Percentiles rank a stretch among this genome's conserved stretches.
phyloP scores from a whole-genome alignment of 2,329 filamentous ascomycete species.

The Talaromyces sp. region DNA sequence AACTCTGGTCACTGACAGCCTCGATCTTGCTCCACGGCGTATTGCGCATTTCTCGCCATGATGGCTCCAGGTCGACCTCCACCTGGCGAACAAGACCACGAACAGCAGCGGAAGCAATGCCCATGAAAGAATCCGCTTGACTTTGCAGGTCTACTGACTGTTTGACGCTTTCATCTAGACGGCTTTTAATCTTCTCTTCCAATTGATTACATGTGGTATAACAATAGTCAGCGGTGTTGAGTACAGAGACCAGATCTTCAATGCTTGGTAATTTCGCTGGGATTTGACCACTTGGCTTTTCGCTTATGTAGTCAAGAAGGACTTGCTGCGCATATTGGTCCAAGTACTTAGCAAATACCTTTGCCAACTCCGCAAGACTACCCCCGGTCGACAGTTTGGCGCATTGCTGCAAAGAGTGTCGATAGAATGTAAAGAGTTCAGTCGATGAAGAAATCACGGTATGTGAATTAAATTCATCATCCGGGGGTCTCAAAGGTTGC shows the following conservation, averaged over 20 bases:
- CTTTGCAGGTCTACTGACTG: conserved; percentile 83
- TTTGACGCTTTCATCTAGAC: conserved; percentile 78
- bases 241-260: conserved; percentile 79
- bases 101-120: conserved; percentile 86
- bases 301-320: conserved; percentile 70
- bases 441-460: conserved; percentile 92
- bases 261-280: conserved; percentile 57
- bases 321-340: conserved; percentile 96
- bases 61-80: conserved; percentile 77
- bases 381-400: conserved; percentile 93
- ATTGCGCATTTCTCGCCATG: conserved; percentile 97
- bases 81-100: conserved; percentile 81
- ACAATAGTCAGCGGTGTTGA: conserved; percentile 98
- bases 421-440: conserved; percentile 96
- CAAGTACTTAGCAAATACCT: conserved; percentile 85
- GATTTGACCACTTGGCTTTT: conserved; percentile 58
- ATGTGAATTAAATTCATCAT: conserved; percentile 90
- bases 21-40: conserved; percentile 95
- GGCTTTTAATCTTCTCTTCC: conserved; percentile 89
- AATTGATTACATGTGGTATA: conserved; percentile 90
- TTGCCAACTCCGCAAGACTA: conserved; percentile 79
- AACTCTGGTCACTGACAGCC: conserved; percentile 87
- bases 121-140: conserved; percentile 93
- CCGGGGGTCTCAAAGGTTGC: conserved; percentile 75
- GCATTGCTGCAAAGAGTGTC: conserved; percentile 88